Evolutionary conservation across 1,284 basidiomycete species (phyloP).

Genomic region (Polyporus tsugae): DNA sequence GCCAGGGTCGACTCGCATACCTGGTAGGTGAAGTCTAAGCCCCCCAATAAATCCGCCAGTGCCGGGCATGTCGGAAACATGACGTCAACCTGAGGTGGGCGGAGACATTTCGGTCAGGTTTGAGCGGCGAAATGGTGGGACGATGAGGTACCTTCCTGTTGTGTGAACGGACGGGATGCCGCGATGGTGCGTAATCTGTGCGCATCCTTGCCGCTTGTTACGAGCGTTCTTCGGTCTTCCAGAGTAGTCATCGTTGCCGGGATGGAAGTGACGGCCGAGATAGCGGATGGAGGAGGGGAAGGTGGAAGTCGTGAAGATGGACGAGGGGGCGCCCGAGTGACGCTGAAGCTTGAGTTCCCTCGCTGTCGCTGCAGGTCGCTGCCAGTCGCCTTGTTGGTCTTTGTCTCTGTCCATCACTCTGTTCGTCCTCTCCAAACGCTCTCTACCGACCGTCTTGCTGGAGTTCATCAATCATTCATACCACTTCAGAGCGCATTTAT

Average conservation of each 20-base stretch:
- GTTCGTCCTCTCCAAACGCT: background rate
- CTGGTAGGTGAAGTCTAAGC: constrained; percentile 52
- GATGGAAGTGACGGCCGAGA: background rate
- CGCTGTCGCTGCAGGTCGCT: too few species aligned
- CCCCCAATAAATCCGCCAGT: constrained; percentile 47
- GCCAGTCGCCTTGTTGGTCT: too few species aligned
- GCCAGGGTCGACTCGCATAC: constrained; percentile 50
- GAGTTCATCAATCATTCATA: background rate
- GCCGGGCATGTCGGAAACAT: constrained; percentile 53
- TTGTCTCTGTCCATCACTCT: background rate
- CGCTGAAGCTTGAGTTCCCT: background rate
- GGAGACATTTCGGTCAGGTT: background rate
- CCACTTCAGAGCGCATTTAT: background rate
- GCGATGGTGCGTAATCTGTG: constrained; percentile 16
- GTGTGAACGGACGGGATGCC: constrained; percentile 28
- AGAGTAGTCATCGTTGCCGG: background rate
- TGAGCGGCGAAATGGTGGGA: background rate
- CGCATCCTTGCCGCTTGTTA: background rate
- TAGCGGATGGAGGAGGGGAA: constrained; percentile 1
- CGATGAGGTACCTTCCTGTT: constrained; percentile 25
- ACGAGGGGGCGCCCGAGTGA: background rate
- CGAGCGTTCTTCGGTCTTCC: constrained; percentile 1
- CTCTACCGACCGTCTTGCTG: background rate
- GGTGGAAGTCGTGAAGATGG: background rate
- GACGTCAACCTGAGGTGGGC: constrained; percentile 58